A percentile compares a stretch with the other conserved stretches of the same genome.
Evolutionary conservation across 257 asterid genomes (phyloP).

Genomic region (Scutellaria baicalensis): DNA sequence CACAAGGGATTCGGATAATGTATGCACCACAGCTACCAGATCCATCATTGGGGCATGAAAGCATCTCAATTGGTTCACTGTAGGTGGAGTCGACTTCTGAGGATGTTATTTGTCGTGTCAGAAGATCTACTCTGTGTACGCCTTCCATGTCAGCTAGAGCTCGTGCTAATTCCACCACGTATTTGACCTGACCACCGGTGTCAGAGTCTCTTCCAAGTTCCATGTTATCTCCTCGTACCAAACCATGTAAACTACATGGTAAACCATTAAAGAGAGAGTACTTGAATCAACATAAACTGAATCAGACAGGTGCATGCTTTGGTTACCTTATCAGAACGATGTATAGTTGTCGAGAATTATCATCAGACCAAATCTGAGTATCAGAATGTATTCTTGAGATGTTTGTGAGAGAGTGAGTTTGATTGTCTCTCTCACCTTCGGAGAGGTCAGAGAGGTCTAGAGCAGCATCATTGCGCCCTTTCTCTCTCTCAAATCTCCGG

Average conservation of each 20-base stretch:
- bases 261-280: not conserved
- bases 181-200: constrained; percentile 78
- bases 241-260: constrained; percentile 54
- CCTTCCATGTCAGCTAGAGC: constrained; percentile 52
- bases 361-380: constrained; percentile 40
- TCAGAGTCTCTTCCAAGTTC: constrained; percentile 76
- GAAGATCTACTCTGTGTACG: constrained; percentile 61
- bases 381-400: constrained; percentile 42
- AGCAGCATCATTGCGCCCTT: constrained; percentile 46
- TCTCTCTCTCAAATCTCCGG: constrained; percentile 38
- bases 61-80: constrained; percentile 69
- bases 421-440: constrained; percentile 60
- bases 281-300: too few relatives aligned
- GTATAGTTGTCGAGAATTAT: constrained; percentile 44
- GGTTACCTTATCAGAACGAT: constrained; percentile 59
- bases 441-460: constrained; percentile 64
- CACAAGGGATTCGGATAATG: constrained; percentile 59
- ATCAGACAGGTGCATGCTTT: not conserved
- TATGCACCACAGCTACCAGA: constrained; percentile 58
- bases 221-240: constrained; percentile 77
- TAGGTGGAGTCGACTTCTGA: constrained; percentile 51
- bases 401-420: constrained; percentile 18
- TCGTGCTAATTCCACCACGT: constrained; percentile 63
- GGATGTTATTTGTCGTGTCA: constrained; percentile 55
- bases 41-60: constrained; percentile 52